Conservation (phyloP, 441 rosid species). For the Bruguiera hainesii region DNA sequence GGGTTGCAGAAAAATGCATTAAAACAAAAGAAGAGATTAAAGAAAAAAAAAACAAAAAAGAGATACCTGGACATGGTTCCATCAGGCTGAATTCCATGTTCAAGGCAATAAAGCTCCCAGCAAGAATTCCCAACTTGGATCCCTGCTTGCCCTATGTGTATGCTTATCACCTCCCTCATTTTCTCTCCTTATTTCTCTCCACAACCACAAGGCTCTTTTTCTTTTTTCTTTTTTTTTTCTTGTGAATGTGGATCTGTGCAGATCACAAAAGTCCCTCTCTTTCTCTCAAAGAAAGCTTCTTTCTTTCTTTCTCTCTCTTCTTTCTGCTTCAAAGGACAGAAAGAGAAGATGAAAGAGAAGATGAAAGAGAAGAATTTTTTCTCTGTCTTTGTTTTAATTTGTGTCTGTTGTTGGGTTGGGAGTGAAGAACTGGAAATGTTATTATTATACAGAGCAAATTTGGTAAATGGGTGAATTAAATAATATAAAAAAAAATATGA, state of each 20-base stretch:
- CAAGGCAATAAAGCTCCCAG: constrained; percentile 77
- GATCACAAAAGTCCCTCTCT: not conserved
- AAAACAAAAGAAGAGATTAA: not conserved
- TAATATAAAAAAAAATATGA: not conserved
- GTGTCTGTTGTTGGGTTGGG: too few species aligned
- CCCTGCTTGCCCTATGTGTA: constrained; percentile 81
- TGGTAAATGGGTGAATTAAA: not conserved
- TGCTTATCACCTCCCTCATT: constrained; percentile 76
- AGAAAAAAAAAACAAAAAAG: not conserved
- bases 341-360: not conserved
- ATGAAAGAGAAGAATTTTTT: not conserved
- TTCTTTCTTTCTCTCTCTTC: too few species aligned
- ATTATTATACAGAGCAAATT: too few species aligned
- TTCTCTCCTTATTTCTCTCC: not conserved
- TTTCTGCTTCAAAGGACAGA: not conserved
- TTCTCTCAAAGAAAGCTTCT: not conserved
- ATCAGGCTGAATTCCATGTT: constrained; percentile 77
- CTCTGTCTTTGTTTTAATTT: too few species aligned
- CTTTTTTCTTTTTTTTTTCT: too few species aligned
- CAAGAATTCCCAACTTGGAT: constrained; percentile 81
- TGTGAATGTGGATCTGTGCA: not conserved
- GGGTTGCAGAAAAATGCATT: not conserved
- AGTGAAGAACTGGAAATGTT: too few species aligned
- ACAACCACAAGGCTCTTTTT: too few species aligned
- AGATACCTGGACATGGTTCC: constrained; percentile 68